A percentile compares a stretch with the other conserved stretches of the same genome.
Evolutionary conservation across 208 protist genomes (phyloP).

Genomic region (Crithidia sp.): DNA sequence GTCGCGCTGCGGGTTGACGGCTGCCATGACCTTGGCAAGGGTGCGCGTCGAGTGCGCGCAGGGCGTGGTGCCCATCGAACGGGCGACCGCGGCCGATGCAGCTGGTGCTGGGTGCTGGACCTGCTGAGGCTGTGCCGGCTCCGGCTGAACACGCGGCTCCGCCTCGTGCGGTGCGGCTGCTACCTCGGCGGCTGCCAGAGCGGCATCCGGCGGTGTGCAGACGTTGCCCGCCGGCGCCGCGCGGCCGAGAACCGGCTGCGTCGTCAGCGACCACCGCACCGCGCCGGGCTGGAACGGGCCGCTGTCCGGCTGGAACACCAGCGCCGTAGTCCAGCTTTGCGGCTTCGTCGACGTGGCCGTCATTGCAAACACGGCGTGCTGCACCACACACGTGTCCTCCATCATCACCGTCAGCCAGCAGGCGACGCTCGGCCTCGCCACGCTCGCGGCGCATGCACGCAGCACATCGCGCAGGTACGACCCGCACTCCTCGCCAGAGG

Average conservation of each 20-base stretch:
- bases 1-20: background rate
- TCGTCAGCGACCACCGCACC: conserved; percentile 10
- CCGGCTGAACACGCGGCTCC: background rate
- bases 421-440: conserved; percentile 15
- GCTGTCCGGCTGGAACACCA: background rate
- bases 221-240: conserved; percentile 3
- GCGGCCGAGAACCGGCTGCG: background rate
- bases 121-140: background rate
- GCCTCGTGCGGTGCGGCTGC: background rate
- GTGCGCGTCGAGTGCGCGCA: conserved; percentile 30
- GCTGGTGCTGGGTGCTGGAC: background rate
- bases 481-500: conserved; percentile 35
- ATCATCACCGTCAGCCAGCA: conserved; percentile 58
- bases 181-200: background rate
- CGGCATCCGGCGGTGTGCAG: conserved; percentile 1
- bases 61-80: conserved; percentile 11
- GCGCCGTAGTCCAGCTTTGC: conserved; percentile 8
- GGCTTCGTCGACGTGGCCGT: conserved; percentile 1
- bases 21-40: conserved; percentile 18
- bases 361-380: conserved; percentile 46
- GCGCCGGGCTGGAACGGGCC: conserved; percentile 4
- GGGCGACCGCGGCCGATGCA: background rate
- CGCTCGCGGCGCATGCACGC: conserved; percentile 9
- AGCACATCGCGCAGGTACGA: conserved; percentile 30
- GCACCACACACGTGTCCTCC: conserved; percentile 45